A percentile compares a stretch with the other conserved stretches of the same genome.
These are phyloP conservation scores for Serendipita sp. DNA, from an alignment of 768 basidiomycete genomes.

Conservation along the genomic window DNA sequence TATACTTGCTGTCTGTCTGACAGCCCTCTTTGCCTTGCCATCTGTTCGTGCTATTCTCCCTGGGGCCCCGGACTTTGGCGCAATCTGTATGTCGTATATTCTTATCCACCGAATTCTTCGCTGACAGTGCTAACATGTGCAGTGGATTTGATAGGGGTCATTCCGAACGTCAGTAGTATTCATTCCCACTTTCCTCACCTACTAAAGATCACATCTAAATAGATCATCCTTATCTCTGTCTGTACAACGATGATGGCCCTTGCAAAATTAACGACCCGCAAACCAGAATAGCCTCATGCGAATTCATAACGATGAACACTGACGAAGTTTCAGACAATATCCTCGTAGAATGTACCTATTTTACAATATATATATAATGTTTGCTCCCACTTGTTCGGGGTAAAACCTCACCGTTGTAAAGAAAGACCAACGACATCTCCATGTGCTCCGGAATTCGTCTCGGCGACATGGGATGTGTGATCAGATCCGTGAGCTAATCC, in stretches of 20 bases:
- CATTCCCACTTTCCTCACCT: no score
- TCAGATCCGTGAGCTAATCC: background rate
- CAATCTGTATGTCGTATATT: background rate
- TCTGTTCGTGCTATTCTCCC: background rate
- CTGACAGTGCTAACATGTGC: background rate
- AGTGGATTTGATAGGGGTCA: constrained; percentile 3
- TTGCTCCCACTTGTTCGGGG: background rate
- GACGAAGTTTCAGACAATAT: background rate
- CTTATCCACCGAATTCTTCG: background rate
- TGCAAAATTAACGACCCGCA: background rate
- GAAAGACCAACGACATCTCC: background rate
- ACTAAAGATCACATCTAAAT: no score
- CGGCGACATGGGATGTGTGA: background rate
- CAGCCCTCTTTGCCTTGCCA: background rate
- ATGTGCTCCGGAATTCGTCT: background rate
- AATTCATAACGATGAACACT: background rate
- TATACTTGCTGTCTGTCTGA: background rate
- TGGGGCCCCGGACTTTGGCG: constrained; percentile 3
- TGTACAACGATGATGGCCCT: background rate
- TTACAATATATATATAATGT: background rate
- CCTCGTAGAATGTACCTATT: background rate
- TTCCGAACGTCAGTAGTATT: background rate
- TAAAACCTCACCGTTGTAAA: background rate
- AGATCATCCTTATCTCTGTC: background rate
- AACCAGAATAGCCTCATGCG: background rate